phyloP scores from a whole-genome alignment of 2,329 filamentous ascomycete species.

The Penicillium sp. region DNA sequence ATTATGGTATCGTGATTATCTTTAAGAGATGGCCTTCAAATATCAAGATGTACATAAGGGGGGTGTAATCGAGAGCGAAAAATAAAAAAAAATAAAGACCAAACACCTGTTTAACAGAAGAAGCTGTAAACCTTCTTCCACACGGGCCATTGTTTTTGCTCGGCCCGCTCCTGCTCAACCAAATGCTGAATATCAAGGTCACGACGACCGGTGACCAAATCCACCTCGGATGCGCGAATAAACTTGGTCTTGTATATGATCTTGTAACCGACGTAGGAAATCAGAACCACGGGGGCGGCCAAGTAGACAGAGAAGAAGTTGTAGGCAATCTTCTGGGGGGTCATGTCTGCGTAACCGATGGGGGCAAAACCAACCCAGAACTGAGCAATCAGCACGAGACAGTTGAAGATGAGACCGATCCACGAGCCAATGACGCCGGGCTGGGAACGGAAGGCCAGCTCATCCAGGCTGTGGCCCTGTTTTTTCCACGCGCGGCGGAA shows the following conservation, averaged over 20 bases:
- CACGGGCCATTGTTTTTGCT: conserved; percentile 67
- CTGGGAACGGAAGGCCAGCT: conserved; percentile 79
- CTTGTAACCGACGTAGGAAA: conserved; percentile 72
- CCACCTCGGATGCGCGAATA: conserved; percentile 72
- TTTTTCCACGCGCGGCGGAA: conserved; percentile 78
- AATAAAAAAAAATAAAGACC: conserved; percentile 1
- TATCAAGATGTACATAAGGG: not conserved
- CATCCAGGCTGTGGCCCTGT: conserved; percentile 68
- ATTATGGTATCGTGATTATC: conserved; percentile 4
- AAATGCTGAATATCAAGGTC: conserved; percentile 80
- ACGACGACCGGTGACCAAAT: conserved; percentile 78
- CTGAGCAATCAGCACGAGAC: conserved; percentile 74
- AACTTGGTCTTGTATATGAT: conserved; percentile 68
- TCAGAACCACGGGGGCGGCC: conserved; percentile 57
- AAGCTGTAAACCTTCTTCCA: conserved; percentile 78
- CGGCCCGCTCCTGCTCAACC: conserved; percentile 75
- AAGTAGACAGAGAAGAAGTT: conserved; percentile 69
- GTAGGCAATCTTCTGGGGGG: conserved; percentile 51
- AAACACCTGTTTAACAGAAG: conserved; percentile 56
- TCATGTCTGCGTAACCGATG: conserved; percentile 56
- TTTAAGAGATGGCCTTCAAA: not conserved
- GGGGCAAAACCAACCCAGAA: conserved; percentile 87
- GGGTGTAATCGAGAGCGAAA: not conserved
- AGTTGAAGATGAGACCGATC: conserved; percentile 73
- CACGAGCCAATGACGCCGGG: conserved; percentile 78